A percentile compares a stretch with the other conserved stretches of the same genome.
phyloP scores from a whole-genome alignment of 164 flowering plant species.

The Amborella trichopoda region DNA sequence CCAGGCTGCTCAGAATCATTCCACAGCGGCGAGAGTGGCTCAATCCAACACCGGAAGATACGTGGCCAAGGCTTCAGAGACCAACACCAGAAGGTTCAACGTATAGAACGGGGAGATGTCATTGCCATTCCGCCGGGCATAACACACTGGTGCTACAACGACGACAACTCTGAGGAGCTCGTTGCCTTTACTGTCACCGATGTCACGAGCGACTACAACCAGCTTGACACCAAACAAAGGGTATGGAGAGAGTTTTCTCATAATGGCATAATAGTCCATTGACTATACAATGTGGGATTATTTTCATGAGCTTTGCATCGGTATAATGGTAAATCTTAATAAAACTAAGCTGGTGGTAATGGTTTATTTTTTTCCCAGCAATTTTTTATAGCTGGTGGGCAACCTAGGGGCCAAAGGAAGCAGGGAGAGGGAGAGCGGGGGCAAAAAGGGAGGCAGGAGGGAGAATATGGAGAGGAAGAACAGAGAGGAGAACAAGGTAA shows the following conservation, averaged over 20 bases:
- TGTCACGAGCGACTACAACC: constrained; percentile 27
- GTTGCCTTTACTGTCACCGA: constrained; percentile 15
- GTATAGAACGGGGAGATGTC: constrained; percentile 26
- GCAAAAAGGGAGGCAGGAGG: not conserved
- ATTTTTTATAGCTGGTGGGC: constrained; percentile 14
- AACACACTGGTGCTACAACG: constrained; percentile 32
- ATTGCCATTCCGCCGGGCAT: constrained; percentile 26
- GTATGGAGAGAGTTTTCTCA: constrained; percentile 16
- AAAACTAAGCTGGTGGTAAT: too few relatives aligned
- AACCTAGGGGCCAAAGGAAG: constrained; percentile 23
- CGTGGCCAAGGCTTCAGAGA: constrained; percentile 11
- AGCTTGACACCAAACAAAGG: constrained; percentile 27
- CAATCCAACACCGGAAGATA: not conserved
- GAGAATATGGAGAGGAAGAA: not conserved
- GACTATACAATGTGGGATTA: not conserved
- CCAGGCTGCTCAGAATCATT: constrained; percentile 67
- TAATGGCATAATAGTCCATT: not conserved
- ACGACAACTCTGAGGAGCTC: constrained; percentile 21
- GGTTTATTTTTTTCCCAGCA: too few relatives aligned
- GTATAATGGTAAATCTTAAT: too few relatives aligned
- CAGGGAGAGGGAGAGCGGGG: not conserved
- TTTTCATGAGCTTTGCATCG: not conserved
- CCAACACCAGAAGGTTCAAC: constrained; percentile 30
- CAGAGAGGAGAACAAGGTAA: too few relatives aligned
- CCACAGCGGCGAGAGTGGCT: constrained; percentile 8